Percentiles rank a stretch among this genome's conserved stretches.
Evolutionary conservation across 257 asterid genomes (phyloP).

Genomic region (Capsicum chinense): DNA sequence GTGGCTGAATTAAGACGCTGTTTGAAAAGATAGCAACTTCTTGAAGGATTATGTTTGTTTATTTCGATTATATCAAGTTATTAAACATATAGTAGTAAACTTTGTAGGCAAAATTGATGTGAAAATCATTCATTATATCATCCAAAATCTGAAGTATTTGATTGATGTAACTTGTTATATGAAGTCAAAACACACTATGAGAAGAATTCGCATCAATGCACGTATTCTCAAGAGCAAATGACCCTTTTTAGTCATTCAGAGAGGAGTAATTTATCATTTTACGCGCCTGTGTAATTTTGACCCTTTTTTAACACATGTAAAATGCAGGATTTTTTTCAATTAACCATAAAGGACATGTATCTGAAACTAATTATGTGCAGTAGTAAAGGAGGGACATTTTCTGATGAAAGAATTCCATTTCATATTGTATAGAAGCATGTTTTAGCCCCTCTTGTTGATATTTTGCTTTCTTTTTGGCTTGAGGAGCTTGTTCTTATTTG

Average conservation of each 20-base stretch:
- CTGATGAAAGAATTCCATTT: neutral
- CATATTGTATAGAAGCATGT: neutral
- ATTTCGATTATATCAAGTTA: too few relatives aligned
- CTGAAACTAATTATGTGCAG: neutral
- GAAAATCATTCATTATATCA: neutral
- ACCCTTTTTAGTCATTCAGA: neutral
- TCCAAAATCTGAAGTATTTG: neutral
- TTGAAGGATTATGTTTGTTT: too few relatives aligned
- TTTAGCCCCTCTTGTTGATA: neutral
- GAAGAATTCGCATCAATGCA: neutral
- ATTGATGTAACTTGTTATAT: neutral
- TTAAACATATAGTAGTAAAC: neutral
- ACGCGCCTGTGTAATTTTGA: neutral
- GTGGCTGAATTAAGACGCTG: slow-evolving; percentile 61
- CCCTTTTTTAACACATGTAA: neutral
- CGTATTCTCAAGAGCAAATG: neutral
- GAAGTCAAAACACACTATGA: neutral
- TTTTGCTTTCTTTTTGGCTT: neutral
- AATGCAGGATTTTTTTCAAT: neutral
- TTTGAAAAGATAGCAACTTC: too few relatives aligned
- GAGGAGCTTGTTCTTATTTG: neutral
- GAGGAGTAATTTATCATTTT: neutral
- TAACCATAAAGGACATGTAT: neutral
- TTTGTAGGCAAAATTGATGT: neutral
- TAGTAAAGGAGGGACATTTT: neutral